Conservation (phyloP, 352 stramenopile genomes). For the Phytophthora nicotianae region DNA sequence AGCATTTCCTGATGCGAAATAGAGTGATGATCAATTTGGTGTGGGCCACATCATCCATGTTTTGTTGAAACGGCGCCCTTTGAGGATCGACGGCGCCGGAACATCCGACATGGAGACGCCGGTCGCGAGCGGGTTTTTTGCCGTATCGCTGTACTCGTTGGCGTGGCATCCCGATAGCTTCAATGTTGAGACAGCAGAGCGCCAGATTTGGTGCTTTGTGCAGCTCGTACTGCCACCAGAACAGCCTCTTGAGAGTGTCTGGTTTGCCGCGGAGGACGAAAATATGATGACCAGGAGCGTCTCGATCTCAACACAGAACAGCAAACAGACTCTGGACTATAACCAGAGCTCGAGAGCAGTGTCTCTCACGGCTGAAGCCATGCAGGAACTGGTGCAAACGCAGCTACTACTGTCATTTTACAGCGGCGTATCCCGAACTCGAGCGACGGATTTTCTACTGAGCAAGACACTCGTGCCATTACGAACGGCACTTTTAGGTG, state of each 20-base stretch:
- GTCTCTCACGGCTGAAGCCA: slow-evolving; percentile 32
- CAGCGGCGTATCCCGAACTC: slow-evolving; percentile 33
- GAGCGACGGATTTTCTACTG: slow-evolving; percentile 40
- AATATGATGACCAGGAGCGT: slow-evolving; percentile 56
- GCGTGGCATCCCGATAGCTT: slow-evolving; percentile 23
- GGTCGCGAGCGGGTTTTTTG: slow-evolving; percentile 38
- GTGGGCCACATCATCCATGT: slow-evolving; percentile 12
- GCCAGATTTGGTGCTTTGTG: slow-evolving; percentile 47
- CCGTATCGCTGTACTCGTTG: slow-evolving; percentile 40
- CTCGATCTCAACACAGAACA: slow-evolving; percentile 10
- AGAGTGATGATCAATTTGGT: slow-evolving; percentile 17
- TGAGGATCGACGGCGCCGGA: slow-evolving; percentile 1
- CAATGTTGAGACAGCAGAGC: neutral
- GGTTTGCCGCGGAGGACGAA: slow-evolving; percentile 58
- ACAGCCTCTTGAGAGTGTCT: slow-evolving; percentile 45
- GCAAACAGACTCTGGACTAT: slow-evolving; percentile 33
- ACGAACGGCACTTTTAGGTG: slow-evolving; percentile 33
- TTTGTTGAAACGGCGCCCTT: slow-evolving; percentile 26
- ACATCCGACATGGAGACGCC: slow-evolving; percentile 20
- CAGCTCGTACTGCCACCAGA: slow-evolving; percentile 37
- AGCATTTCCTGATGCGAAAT: slow-evolving; percentile 26
- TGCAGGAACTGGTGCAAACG: slow-evolving; percentile 48
- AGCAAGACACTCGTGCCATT: slow-evolving; percentile 46
- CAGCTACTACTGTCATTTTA: slow-evolving; percentile 51
- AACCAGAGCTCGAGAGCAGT: slow-evolving; percentile 55